These are phyloP conservation scores for Beauveria sp. DNA, from an alignment of 2,329 filamentous ascomycete genomes.

Conservation along the genomic window DNA sequence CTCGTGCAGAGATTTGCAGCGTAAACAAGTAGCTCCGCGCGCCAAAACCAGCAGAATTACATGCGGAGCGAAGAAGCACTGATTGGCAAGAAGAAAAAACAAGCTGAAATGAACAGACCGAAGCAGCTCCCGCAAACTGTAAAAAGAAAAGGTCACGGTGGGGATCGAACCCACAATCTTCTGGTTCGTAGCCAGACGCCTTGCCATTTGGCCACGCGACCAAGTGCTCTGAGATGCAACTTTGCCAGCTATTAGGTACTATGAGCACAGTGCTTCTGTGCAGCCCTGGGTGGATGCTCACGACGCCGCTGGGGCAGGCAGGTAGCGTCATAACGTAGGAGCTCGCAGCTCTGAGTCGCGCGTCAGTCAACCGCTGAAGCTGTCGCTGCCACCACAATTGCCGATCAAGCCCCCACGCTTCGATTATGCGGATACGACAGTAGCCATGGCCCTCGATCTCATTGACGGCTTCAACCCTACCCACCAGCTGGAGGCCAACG, in stretches of 20 bases:
- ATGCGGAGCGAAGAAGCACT: not conserved
- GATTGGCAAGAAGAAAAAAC: not conserved
- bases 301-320: not conserved
- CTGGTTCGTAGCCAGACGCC: conserved; percentile 15
- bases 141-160: conserved; percentile 13
- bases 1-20: no score
- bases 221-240: not conserved
- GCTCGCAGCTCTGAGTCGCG: not conserved
- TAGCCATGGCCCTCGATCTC: conserved; percentile 29
- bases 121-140: not conserved
- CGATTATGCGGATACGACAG: not conserved
- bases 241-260: not conserved
- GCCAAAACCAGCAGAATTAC: not conserved
- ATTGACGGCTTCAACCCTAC: conserved; percentile 63
- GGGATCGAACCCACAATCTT: conserved; percentile 16
- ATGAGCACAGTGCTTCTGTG: not conserved
- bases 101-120: not conserved
- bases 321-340: conserved; percentile 5
- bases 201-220: conserved; percentile 15
- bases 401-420: not conserved
- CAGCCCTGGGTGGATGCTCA: not conserved
- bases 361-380: not conserved
- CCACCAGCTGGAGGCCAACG: conserved; percentile 46
- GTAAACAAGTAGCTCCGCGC: no score
- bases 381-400: not conserved